Evolutionary conservation across 2,329 filamentous ascomycete species (phyloP), one percentile per base, ranked within the genome.

Genomic region (Fusarium duplospermum): DNA sequence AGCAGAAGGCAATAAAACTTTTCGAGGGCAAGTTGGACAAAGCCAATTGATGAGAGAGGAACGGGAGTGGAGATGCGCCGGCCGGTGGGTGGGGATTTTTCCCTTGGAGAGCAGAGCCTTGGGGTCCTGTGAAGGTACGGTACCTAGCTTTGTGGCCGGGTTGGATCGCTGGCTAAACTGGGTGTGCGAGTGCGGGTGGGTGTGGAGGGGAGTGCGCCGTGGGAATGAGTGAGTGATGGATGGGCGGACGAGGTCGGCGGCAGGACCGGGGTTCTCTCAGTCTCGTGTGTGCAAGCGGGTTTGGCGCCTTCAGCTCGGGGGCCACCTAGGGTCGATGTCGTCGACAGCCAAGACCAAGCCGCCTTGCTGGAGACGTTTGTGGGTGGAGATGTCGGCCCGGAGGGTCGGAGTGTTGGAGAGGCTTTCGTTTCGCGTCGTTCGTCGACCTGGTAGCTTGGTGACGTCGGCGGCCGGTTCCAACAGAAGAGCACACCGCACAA

Each of bases 271-370:
- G 76, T 72, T 70, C 62, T 58, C 62, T 61, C 42, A 45, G 52
- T 73, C 72, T 70, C 58, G 67, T 71, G 67, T 76, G 74, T 74
- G 71, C 77, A 80, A 79, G 78, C 78, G 79, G 79, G 75, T 80
- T 80, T 79, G 78, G 77, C 78, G 78, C 79, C 70, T 74, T 80
- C 78, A 80, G 76, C 78, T 80, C 66, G 69, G 76, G 57, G 71
- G 66, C 74, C 69, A 72, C 72, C 76, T 70, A 65, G 57, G 52
- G 67, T 68, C 61, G 62, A 67, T 66, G 63, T 69, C 64, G 70
- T 76, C 62, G 64, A 73, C 72, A 67, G 74, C 75, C 74, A 77
- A 77, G 75, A 67, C 71, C 70, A 77, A 73, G 73, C 64, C 71
- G 73, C 65, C 64, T 62, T 77, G 70, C 58, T 78, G 76, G 76